Base-by-base conservation (phyloP, 345 rosid genomes). In the Ceriops tagal region DNA sequence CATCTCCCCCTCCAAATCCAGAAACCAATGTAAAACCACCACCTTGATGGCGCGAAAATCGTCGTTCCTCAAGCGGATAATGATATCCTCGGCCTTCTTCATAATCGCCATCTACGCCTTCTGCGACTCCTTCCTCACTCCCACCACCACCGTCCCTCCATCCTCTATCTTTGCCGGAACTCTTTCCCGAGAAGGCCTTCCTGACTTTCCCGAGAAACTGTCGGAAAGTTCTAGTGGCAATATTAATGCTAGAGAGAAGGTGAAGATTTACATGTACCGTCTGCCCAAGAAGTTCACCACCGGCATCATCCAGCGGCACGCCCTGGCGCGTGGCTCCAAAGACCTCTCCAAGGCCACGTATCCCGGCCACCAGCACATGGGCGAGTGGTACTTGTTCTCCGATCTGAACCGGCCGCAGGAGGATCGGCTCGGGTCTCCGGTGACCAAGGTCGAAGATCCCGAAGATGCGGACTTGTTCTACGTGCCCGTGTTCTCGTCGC, bases 311-410 rank as follows among this genome's bases (percentile, higher is more conserved):
- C 78, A 88, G 76, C 89, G 85, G 53, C 98, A 87, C 82, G 69
- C 88, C 28, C 69, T 84, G 39, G 98, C 92, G 28, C 96, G 98
- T 58, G 93, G 96, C 1, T 86, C 85, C 3, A 13, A 69, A 53
- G 92, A 87, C 67, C 70, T 80, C 46, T 71, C 92, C 22, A 55
- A 68, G 47, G 79, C 84, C 66, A 88, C 79, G 70, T 95, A 95
- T 74, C 99, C 99, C 10, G 98, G 98, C 21, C 99, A 95, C 83
- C 99, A 95, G 78, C 99, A 95, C 77, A 95, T 92, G 99, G 98
- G 89, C 31, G 99, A 95, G 75, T 95, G 99, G 99, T 86, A 82
- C 76, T 80, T 95, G 27, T 95, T 83, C 77, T 76, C 88, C 51
- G 99, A 95, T 69, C 78, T 95, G 16, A 77, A 52, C 66, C 86